Base-by-base conservation (phyloP, 345 rosid species). In the Bruguiera gymnorhiza region DNA sequence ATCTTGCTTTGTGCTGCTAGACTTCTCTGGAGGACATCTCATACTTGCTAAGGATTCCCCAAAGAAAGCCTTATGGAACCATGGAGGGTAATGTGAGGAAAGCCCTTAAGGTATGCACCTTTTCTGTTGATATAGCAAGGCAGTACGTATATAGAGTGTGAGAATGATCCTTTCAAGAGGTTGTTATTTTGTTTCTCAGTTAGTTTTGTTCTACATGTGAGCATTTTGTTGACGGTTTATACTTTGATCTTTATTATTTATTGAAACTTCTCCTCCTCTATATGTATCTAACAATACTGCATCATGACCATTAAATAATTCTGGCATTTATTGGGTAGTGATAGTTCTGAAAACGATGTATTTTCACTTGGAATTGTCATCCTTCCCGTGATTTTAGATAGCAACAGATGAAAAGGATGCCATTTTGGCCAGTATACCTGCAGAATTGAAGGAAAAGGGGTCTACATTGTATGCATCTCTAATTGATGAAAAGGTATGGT, bases 41-140 rank as follows among this genome's bases (percentile, higher is more conserved):
- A 8, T 91, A 88, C 74, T 83, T 94, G 86, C 81, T 91, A 16
- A 89, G 96, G 73, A 94, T 94, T 79, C 97, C 98, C 8, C 98
- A 94, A 67, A 86, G 98, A 73, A 94, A 94, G 79, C 97, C 98
- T 71, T 94, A 88, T 24, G 93, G 97, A 83, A 89, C 96, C 34
- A 94, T 89, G 98, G 97, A 89, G 86, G 85, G 89, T 63, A 91
- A 91, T 78, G 98, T 89, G 51, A 91, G 91, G 83, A 94, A 91
- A 83, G 96, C 98, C 36, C 81, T 91, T 2, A 88, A 89, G 93
- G 97, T 86, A 70, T 56, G 32, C 23, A 2, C 21, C 43, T 9
- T 26, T 52, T 59, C 18, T 31, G 53, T 20, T 9, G 24, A 30
- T 70, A 15, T 16, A 43, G 8, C 23, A 55, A 60, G 21, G 30